Evolutionary conservation across 2,329 filamentous ascomycete genomes (phyloP).

Genomic region (Chaetoscypha palmicola): DNA sequence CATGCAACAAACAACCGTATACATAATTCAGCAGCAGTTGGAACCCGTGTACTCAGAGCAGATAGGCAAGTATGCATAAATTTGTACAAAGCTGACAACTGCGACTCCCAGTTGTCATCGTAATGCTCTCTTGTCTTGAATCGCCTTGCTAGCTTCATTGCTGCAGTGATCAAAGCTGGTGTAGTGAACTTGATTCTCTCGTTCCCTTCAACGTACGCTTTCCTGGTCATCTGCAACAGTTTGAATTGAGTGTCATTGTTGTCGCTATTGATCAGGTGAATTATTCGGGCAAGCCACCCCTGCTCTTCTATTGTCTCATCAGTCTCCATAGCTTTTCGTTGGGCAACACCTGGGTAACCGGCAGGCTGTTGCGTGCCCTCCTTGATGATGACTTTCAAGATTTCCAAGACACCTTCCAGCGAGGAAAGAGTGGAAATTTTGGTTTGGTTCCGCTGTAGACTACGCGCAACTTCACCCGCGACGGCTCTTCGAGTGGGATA

Average conservation of each 20-base stretch:
- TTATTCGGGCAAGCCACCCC: conserved; percentile 88
- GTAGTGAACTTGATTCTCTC: conserved; percentile 95
- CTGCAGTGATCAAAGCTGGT: conserved; percentile 81
- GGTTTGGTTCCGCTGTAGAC: conserved; percentile 74
- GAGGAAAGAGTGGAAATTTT: conserved; percentile 70
- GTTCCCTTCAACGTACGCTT: conserved; percentile 84
- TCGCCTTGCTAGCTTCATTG: conserved; percentile 79
- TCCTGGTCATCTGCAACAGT: conserved; percentile 79
- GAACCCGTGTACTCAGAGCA: conserved; percentile 77
- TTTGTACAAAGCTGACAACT: conserved; percentile 81
- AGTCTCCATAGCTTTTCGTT: conserved; percentile 74
- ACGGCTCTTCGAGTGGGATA: conserved; percentile 88
- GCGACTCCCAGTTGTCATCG: conserved; percentile 65
- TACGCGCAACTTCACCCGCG: conserved; percentile 79
- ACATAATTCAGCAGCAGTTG: conserved; percentile 77
- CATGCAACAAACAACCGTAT: conserved; percentile 86
- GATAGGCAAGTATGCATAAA: conserved; percentile 89
- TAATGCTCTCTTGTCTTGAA: conserved; percentile 90
- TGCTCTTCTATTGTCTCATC: conserved; percentile 98
- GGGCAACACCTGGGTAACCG: conserved; percentile 75
- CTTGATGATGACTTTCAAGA: conserved; percentile 85
- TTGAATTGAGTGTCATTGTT: conserved; percentile 94
- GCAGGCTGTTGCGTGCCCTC: conserved; percentile 81
- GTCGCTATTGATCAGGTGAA: conserved; percentile 76
- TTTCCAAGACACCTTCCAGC: conserved; percentile 80